These are phyloP conservation scores for Ustilago xerochloae DNA, from an alignment of 1,284 basidiomycete species.

Conservation along the genomic window DNA sequence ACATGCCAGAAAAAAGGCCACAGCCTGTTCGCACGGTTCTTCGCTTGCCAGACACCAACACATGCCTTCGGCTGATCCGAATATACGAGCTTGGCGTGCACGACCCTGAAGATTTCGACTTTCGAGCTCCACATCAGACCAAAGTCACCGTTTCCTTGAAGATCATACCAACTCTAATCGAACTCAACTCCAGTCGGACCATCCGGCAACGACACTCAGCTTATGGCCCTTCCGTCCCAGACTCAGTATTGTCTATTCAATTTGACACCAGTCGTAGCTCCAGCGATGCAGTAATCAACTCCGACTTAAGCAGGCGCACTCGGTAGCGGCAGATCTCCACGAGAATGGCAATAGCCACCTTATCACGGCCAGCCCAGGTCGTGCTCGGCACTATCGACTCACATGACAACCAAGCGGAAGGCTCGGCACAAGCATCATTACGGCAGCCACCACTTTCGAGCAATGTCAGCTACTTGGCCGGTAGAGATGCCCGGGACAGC, in stretches of 20 bases:
- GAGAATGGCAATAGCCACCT: slow-evolving; percentile 5
- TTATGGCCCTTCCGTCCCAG: background rate
- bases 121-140: background rate
- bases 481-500: slow-evolving; percentile 22
- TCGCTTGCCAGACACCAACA: slow-evolving; percentile 1
- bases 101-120: background rate
- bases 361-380: slow-evolving; percentile 20
- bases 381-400: slow-evolving; percentile 21
- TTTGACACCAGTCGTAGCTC: background rate
- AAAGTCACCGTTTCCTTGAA: background rate
- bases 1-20: background rate
- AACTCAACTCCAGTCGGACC: background rate
- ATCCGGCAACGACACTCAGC: background rate
- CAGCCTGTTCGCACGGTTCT: slow-evolving; percentile 25
- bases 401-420: background rate
- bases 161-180: background rate
- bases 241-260: background rate
- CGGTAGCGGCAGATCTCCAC: background rate
- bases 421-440: background rate
- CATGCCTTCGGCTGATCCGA: slow-evolving; percentile 8
- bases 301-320: background rate
- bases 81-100: background rate
- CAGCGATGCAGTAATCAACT: slow-evolving; percentile 2
- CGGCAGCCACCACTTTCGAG: background rate
- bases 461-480: slow-evolving; percentile 22